Base-by-base conservation (phyloP, 2,329 filamentous ascomycete genomes). In the Fusarium sulawesiense region DNA sequence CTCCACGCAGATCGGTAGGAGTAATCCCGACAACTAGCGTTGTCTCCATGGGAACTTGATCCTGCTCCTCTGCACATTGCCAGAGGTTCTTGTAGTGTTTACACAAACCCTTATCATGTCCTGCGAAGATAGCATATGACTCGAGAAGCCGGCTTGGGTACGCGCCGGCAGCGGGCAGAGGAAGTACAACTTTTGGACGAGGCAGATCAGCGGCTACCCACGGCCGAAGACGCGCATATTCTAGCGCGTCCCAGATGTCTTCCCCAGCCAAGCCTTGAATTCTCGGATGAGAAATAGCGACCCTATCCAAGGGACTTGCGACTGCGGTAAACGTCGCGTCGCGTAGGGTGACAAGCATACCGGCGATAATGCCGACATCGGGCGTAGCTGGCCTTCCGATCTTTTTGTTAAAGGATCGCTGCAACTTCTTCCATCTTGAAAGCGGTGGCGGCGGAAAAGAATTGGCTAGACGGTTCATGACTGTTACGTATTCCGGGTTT, bases 321-420 rank as follows among this genome's bases (percentile, higher is more conserved):
- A 51, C 21, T 8, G 37, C 27, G 21, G 21, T 21, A 21, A 21
- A 21, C 21, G 54, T 29, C 42, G 44, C 40, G 1, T 68, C 55
- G 5, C 54, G 45, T 7, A 67, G 29, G 0, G 50, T 60, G 16
- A 25, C 1, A 12, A 68, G 20, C 42, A 63, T 63, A 27, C 21
- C 8, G 6, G 27, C 42, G 9, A 68, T 21, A 1, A 37, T 42
- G 1, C 12, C 63, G 1, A 67, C 41, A 54, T 61, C 37, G 3
- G 13, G 25, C 14, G 57, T 56, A 41, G 57, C 23, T 40, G 63
- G 63, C 13, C 55, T 46, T 6, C 59, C 63, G 1, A 64, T 11
- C 14, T 67, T 67, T 23, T 64, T 67, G 7, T 68, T 64, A 1
- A 60, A n/a, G 29, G 46, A 60, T 7, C 64, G 45, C 9, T 9